Base-by-base conservation (phyloP, 2,329 filamentous ascomycete species). In the Fusarium marasasianum region DNA sequence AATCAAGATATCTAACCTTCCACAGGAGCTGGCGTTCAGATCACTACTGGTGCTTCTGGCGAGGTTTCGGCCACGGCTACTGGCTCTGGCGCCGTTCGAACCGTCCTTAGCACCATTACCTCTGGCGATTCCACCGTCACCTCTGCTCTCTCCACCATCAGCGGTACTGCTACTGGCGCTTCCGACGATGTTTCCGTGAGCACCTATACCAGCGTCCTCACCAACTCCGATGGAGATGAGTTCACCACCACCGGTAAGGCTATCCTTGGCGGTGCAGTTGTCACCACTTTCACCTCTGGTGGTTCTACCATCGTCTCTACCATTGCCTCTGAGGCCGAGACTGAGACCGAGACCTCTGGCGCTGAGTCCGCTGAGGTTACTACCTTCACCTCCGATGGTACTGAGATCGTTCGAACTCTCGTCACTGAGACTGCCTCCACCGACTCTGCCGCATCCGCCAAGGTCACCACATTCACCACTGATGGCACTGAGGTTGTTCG, bases 61-160 rank as follows among this genome's bases (percentile, higher is more conserved):
- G 51, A 71, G 56, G 68, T 76, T 43, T 67, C 73, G 56, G 74
- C 73, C 43, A 77, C 76, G 24, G 71, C 72, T 63, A 62, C 60
- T 58, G 63, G 47, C 57, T 43, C 71, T 55, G 76, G 45, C 26
- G 70, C 76, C 66, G 79, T 81, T 41, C 84, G 84, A 54, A 84
- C 81, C 69, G 78, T 83, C 55, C 80, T 81, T 73, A 83, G 79
- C 69, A 82, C 81, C 47, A 63, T 82, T 40, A 78, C 82, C 56
- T 82, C 81, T 48, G 83, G 79, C 54, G 78, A 79, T 40, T 76
- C 78, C 50, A 79, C 79, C 63, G 69, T 81, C 65, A 82, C 81
- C 50, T 76, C 80, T 47, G 81, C 83, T n/a, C 78, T 83, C 29
- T 77, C 79, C 41, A 84, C 84, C 54, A 83, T 81, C 43, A 80